Base-by-base conservation (phyloP, 139 green algal genomes). In the Coelastrella sp. region DNA sequence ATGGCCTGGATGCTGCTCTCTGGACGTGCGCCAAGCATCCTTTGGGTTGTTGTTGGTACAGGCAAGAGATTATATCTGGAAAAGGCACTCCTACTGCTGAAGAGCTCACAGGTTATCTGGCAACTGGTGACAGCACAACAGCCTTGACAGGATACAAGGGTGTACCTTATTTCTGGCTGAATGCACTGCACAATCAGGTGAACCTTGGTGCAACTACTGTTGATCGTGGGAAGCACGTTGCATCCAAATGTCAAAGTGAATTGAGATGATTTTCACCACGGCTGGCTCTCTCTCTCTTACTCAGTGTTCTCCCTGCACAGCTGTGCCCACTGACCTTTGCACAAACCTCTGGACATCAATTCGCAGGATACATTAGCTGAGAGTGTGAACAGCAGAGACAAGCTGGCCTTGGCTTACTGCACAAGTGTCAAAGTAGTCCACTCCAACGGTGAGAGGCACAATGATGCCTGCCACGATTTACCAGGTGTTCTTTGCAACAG, bases 101-200 rank as follows among this genome's bases (percentile, higher is more conserved):
- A 24, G 85, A 90, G 74, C 85, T 90, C 7, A 20, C n/a, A 49
- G 73, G 25, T 14, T 61, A 84, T 24, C 58, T 59, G 35, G 65
- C 84, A 56, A 1, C 66, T 22, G 58, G 61, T 20, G 49, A 25
- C 15, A n/a, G 27, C 65, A 81, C 61, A 49, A 60, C 35, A 17
- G 10, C 56, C 24, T 70, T 24, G 25, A 24, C 72, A 75, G 20
- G 11, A 59, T 17, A 61, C 70, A 90, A 76, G 25, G 59, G 85
- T 8, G 85, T 90, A 12, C 85, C 85, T 4, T 84, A 84, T 24
- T 90, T 65, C 85, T 90, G 74, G 73, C 74, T 84, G 10, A 90
- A 73, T 20, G 85, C n/a, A 22, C 85, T 90, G n/a, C 84, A 60
- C 73, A 90, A 90, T 58, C 85, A 90, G 83, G 83, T 88, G 22